Percentiles rank a stretch among this genome's conserved stretches.
Evolutionary conservation across 345 rosid species (phyloP).

Genomic region (Salix arbutifolia): DNA sequence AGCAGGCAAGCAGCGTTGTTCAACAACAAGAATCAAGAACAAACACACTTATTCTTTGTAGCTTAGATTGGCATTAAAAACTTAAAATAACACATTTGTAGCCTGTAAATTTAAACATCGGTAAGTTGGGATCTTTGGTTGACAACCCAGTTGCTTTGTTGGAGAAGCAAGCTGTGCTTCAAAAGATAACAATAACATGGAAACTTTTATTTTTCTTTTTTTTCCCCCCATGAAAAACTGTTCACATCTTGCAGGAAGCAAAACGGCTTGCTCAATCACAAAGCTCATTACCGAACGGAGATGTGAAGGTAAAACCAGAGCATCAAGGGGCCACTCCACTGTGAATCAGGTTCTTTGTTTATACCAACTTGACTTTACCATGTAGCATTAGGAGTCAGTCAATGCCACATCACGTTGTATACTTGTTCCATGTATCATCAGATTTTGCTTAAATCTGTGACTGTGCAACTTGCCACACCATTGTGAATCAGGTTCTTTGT

Average conservation of each 20-base stretch:
- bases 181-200: background rate
- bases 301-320: conserved; percentile 69
- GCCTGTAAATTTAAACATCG: background rate
- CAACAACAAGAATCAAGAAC: background rate
- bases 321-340: conserved; percentile 19
- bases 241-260: conserved; percentile 51
- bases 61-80: background rate
- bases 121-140: background rate
- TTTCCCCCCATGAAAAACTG: background rate
- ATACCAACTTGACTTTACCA: background rate
- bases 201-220: background rate
- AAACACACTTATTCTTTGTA: background rate
- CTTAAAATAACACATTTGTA: background rate
- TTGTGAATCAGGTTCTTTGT: background rate
- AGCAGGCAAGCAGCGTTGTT: background rate
- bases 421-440: background rate
- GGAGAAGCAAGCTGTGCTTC: background rate
- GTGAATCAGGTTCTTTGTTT: background rate
- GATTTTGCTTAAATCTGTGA: background rate
- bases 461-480: background rate
- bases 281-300: conserved; percentile 78
- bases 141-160: background rate
- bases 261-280: conserved; percentile 74
- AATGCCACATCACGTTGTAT: background rate
- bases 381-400: background rate